A percentile compares a stretch with the other conserved stretches of the same genome.
These are phyloP conservation scores for Alternaria sp. DNA, from an alignment of 2,329 filamentous ascomycete genomes.

Conservation along the genomic window DNA sequence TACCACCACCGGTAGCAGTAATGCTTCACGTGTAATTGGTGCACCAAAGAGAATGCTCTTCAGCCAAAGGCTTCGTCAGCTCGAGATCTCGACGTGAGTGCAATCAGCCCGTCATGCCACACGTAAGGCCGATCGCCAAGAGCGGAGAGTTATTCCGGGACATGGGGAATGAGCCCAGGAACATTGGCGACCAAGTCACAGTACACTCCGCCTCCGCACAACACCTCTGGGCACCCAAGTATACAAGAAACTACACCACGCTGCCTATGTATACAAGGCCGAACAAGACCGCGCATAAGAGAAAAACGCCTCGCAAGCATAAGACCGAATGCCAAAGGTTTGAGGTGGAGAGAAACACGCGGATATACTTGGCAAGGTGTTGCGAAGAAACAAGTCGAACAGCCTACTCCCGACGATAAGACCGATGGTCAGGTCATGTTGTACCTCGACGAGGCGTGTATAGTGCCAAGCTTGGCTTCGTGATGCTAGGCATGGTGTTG, in stretches of 20 bases:
- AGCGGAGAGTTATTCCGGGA: neutral
- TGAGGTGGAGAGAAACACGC: neutral
- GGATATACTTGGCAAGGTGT: slow-evolving; percentile 1
- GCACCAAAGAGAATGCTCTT: neutral
- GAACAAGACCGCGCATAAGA: slow-evolving; percentile 7
- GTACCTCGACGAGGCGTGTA: neutral
- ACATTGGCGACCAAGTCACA: neutral
- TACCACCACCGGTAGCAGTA: neutral
- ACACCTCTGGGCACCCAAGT: slow-evolving; percentile 1
- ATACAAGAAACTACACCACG: neutral
- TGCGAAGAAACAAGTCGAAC: neutral
- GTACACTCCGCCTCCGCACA: neutral
- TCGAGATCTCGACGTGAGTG: neutral
- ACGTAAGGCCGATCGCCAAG: slow-evolving; percentile 3
- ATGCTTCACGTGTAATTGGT: neutral
- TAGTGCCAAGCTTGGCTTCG: slow-evolving; percentile 1
- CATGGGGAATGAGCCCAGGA: neutral
- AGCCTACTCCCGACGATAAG: neutral
- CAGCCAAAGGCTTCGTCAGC: slow-evolving; percentile 1
- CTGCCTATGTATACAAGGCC: slow-evolving; percentile 3
- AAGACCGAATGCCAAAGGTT: slow-evolving; percentile 4
- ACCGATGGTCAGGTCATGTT: neutral
- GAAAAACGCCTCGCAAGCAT: neutral
- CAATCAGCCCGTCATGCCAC: neutral
- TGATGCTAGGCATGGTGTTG: slow-evolving; percentile 11